phyloP scores from a whole-genome alignment of 2,329 filamentous ascomycete genomes.

The Ceratocystis colombiana region DNA sequence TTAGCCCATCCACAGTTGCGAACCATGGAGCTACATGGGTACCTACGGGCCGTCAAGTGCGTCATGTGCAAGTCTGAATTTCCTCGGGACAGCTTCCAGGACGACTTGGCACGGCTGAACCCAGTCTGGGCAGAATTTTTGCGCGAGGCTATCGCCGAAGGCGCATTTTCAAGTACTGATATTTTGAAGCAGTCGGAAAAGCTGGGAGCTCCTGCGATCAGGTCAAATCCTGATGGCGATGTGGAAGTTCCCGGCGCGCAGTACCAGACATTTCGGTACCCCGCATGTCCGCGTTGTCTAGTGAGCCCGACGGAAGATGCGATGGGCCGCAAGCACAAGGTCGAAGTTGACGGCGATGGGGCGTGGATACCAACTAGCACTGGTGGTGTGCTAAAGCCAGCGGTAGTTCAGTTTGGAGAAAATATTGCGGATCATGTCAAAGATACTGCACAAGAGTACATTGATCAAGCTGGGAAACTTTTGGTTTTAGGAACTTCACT shows the following conservation, averaged over 20 bases:
- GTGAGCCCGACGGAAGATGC: constrained; percentile 34
- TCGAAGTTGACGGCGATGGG: constrained; percentile 61
- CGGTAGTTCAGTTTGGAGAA: constrained; percentile 94
- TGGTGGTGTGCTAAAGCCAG: constrained; percentile 79
- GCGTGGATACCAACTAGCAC: constrained; percentile 59
- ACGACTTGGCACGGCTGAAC: constrained; percentile 65
- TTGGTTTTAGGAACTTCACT: constrained; percentile 80
- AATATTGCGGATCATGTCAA: constrained; percentile 64
- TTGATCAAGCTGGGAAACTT: constrained; percentile 65
- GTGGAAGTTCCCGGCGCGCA: constrained; percentile 79
- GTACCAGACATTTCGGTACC: constrained; percentile 84
- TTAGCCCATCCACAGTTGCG: constrained; percentile 61
- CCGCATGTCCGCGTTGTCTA: constrained; percentile 74
- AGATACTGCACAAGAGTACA: constrained; percentile 62
- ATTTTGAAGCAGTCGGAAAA: constrained; percentile 50
- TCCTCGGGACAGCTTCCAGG: constrained; percentile 64
- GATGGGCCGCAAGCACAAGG: constrained; percentile 31
- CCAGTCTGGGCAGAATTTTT: constrained; percentile 77
- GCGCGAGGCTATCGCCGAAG: constrained; percentile 57
- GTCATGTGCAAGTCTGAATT: constrained; percentile 65
- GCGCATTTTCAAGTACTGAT: constrained; percentile 14
- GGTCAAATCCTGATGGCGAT: constrained; percentile 87
- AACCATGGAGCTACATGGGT: constrained; percentile 84
- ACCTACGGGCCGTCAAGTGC: constrained; percentile 72
- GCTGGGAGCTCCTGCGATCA: constrained; percentile 57